Evolutionary conservation across 2,329 filamentous ascomycete species (phyloP).

Genomic region (Exutisphaerella laricina): DNA sequence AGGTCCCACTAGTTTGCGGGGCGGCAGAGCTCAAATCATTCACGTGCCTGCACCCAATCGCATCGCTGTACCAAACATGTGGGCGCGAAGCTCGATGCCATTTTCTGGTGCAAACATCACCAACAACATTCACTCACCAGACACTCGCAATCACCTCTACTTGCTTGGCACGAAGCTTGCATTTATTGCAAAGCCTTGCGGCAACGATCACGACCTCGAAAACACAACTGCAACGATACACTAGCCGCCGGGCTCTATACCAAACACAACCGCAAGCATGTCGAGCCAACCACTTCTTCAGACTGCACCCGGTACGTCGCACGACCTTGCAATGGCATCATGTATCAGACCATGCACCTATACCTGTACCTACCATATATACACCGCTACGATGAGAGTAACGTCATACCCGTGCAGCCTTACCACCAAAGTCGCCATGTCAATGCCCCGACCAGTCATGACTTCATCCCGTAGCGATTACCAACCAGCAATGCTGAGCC

Average conservation of each 20-base stretch:
- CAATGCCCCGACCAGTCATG: too few species aligned
- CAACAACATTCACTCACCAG: conserved; percentile 3
- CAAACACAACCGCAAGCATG: conserved; percentile 52
- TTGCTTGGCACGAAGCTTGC: background rate
- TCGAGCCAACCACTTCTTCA: conserved; percentile 95
- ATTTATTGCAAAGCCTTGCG: background rate
- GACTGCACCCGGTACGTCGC: conserved; percentile 70
- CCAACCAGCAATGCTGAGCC: background rate
- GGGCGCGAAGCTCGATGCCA: background rate
- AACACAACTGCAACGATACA: background rate
- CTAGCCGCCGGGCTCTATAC: conserved; percentile 1
- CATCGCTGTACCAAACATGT: too few species aligned
- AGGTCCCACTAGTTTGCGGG: background rate
- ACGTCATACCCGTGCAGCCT: too few species aligned
- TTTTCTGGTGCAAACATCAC: background rate
- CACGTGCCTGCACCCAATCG: too few species aligned
- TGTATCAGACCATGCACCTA: too few species aligned
- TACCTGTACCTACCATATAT: too few species aligned
- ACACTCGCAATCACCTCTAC: background rate
- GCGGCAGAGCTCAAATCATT: too few species aligned
- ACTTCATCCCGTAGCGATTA: too few species aligned
- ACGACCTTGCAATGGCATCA: background rate
- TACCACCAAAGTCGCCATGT: too few species aligned
- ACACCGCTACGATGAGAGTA: too few species aligned
- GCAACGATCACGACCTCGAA: background rate